These are phyloP conservation scores for Mortierella sp. DNA, from an alignment of 371 early-diverging fungal genomes.

Conservation along the genomic window DNA sequence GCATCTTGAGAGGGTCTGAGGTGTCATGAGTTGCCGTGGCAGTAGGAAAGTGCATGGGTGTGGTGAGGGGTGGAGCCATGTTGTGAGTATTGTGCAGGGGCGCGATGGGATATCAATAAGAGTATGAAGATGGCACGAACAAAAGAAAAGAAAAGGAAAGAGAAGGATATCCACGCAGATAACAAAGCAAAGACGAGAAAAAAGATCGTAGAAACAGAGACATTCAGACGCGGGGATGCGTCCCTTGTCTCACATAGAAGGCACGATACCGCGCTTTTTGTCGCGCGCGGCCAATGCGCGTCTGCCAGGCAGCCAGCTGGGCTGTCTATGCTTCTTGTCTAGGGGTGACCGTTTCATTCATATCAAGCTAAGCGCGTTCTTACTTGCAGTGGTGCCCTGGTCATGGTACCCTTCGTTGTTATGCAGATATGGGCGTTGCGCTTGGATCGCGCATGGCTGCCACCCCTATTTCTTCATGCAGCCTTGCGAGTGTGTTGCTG, in stretches of 20 bases:
- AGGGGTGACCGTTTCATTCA: not conserved
- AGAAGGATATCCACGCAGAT: not conserved
- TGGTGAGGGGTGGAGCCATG: not conserved
- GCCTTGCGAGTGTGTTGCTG: not conserved
- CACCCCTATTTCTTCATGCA: not conserved
- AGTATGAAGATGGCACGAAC: not conserved
- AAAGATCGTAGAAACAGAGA: not conserved
- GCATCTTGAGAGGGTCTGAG: not conserved
- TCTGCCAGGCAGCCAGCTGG: not conserved
- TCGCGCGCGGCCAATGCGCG: not conserved
- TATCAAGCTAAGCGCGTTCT: too few relatives aligned
- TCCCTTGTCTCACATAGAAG: not conserved
- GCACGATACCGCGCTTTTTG: not conserved
- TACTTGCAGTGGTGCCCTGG: too few relatives aligned
- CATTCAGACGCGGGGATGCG: not conserved
- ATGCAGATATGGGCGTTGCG: not conserved
- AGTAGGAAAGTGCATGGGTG: not conserved
- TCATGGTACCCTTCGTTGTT: too few relatives aligned
- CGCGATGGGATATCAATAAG: not conserved
- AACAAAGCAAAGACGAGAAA: not conserved
- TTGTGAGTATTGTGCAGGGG: not conserved
- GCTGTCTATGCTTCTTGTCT: too few relatives aligned
- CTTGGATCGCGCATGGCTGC: not conserved
- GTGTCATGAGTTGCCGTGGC: not conserved
- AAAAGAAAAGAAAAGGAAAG: not conserved